Conservation (phyloP, 768 basidiomycete species). For the Boletales sp. region DNA sequence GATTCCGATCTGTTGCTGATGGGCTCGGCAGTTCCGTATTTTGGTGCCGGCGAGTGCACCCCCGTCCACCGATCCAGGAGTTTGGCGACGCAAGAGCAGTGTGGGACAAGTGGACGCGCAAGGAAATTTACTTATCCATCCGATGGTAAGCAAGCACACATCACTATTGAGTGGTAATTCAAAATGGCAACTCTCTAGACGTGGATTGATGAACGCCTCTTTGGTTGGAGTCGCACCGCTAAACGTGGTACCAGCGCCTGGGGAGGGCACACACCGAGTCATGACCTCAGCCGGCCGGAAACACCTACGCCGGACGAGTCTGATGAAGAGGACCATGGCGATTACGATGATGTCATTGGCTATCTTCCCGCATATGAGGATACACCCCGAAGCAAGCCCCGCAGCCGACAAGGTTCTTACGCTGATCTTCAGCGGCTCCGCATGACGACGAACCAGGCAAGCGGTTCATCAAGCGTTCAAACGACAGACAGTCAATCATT, state of each 20-base stretch:
- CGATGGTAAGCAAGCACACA: slow-evolving; percentile 56
- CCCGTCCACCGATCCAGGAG: slow-evolving; percentile 69
- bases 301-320: slow-evolving; percentile 78
- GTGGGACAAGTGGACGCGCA: slow-evolving; percentile 83
- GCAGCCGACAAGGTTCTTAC: slow-evolving; percentile 69
- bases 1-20: slow-evolving; percentile 1
- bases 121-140: slow-evolving; percentile 80
- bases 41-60: slow-evolving; percentile 79
- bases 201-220: slow-evolving; percentile 92
- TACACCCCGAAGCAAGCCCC: slow-evolving; percentile 38
- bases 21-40: slow-evolving; percentile 59
- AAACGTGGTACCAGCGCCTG: slow-evolving; percentile 83
- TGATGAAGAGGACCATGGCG: slow-evolving; percentile 85
- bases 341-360: slow-evolving; percentile 86
- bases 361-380: slow-evolving; percentile 55
- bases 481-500: slow-evolving; percentile 37
- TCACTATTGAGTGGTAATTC: background rate
- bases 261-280: slow-evolving; percentile 55
- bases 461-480: slow-evolving; percentile 15
- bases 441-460: slow-evolving; percentile 24
- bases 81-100: slow-evolving; percentile 78
- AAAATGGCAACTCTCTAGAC: slow-evolving; percentile 37
- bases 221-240: slow-evolving; percentile 84
- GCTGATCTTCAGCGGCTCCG: slow-evolving; percentile 78
- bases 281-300: slow-evolving; percentile 57